Conservation (phyloP, 176 grass and related monocot species). For the Ampelocalamus luodianensis region DNA sequence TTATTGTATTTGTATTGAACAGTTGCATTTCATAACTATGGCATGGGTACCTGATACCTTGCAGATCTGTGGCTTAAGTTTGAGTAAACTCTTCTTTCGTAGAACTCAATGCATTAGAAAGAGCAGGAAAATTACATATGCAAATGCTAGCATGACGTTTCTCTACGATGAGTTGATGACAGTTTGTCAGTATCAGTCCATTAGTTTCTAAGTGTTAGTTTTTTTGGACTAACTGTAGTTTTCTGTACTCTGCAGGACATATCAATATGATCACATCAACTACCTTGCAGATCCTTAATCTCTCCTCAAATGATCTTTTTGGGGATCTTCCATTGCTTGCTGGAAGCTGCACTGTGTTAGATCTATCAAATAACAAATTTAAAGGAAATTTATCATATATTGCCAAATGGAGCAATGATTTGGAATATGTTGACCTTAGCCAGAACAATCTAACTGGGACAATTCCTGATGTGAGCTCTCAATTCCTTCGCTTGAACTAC, state of each 20-base stretch:
- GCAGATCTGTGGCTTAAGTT: not conserved
- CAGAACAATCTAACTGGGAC: slow-evolving; percentile 74
- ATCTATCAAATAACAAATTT: slow-evolving; percentile 94
- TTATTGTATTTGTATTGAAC: slow-evolving; percentile 4
- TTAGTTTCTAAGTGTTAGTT: not conserved
- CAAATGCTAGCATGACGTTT: slow-evolving; percentile 19
- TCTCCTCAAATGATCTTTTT: slow-evolving; percentile 89
- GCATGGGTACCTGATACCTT: not conserved
- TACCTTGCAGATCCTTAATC: slow-evolving; percentile 79
- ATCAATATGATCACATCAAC: slow-evolving; percentile 99
- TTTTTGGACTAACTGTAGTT: slow-evolving; percentile 33
- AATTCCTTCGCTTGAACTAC: slow-evolving; percentile 89
- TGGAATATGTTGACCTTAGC: slow-evolving; percentile 94
- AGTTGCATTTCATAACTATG: slow-evolving; percentile 27
- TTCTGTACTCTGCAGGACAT: slow-evolving; percentile 65
- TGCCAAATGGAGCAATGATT: slow-evolving; percentile 84
- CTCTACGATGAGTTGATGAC: not conserved
- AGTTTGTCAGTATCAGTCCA: not conserved
- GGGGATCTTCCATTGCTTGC: slow-evolving; percentile 86
- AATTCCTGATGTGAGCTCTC: slow-evolving; percentile 77
- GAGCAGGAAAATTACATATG: not conserved
- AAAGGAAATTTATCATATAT: slow-evolving; percentile 81
- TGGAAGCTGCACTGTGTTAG: slow-evolving; percentile 86
- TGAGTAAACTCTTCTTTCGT: not conserved
- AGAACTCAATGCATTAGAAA: slow-evolving; percentile 24